Conservation (phyloP, 805 yeast genomes). For the Phaffomyces antillensis region DNA sequence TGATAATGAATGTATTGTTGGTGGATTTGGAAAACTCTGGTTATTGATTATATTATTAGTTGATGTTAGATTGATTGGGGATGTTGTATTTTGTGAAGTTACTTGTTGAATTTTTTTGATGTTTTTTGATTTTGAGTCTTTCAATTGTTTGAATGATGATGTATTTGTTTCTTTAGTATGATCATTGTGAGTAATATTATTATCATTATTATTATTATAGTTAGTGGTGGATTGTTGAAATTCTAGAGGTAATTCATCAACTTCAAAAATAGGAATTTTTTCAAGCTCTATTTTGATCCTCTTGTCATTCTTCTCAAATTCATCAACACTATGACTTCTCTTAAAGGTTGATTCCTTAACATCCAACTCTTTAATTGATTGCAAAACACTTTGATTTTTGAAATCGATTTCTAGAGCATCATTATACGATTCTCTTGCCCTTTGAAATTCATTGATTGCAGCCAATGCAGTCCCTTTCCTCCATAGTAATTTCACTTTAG, state of each 20-base stretch:
- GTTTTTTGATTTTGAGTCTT: too few species aligned
- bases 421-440: slow-evolving; percentile 27
- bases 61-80: too few species aligned
- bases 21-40: too few species aligned
- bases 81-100: neutral
- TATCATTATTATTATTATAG: slow-evolving; percentile 58
- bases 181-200: neutral
- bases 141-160: too few species aligned
- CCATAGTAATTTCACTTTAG: slow-evolving; percentile 42
- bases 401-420: slow-evolving; percentile 37
- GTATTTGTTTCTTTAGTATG: neutral
- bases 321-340: slow-evolving; percentile 45
- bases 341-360: slow-evolving; percentile 12
- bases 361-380: slow-evolving; percentile 27
- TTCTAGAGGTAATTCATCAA: slow-evolving; percentile 36
- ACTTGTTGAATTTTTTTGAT: neutral
- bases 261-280: slow-evolving; percentile 33
- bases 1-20: slow-evolving; percentile 31
- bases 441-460: slow-evolving; percentile 20
- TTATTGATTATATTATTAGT: too few species aligned
- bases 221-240: slow-evolving; percentile 11
- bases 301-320: slow-evolving; percentile 28
- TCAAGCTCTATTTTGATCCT: slow-evolving; percentile 15
- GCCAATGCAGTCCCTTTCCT: slow-evolving; percentile 39
- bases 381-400: slow-evolving; percentile 30